These are phyloP conservation scores for Torulaspora pretoriensis DNA, from an alignment of 1,139 yeast genomes.

Conservation along the genomic window DNA sequence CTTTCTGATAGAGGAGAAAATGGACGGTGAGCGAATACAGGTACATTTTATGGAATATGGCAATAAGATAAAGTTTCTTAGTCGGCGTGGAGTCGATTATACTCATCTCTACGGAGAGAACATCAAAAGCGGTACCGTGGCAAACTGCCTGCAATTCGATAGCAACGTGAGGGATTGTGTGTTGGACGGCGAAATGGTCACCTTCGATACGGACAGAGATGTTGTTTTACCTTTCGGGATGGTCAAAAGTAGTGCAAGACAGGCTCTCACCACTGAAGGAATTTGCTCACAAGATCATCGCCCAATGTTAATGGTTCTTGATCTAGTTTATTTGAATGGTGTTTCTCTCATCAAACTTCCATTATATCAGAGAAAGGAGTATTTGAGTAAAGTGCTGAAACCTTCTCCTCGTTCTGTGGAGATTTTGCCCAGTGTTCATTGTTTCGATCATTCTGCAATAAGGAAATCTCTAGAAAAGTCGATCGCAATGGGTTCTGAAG, in stretches of 20 bases:
- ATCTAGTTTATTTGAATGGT: slow-evolving; percentile 66
- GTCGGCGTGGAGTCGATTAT: slow-evolving; percentile 71
- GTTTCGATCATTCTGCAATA: slow-evolving; percentile 49
- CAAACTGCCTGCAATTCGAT: slow-evolving; percentile 49
- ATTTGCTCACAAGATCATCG: slow-evolving; percentile 34
- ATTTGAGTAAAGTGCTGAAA: slow-evolving; percentile 46
- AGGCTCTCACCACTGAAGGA: slow-evolving; percentile 37
- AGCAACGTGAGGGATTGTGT: slow-evolving; percentile 46
- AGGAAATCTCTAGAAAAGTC: slow-evolving; percentile 54
- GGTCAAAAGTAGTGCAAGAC: slow-evolving; percentile 61
- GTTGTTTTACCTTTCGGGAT: slow-evolving; percentile 75
- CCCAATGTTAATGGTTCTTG: slow-evolving; percentile 70
- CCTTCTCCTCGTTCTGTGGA: slow-evolving; percentile 52
- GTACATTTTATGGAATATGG: slow-evolving; percentile 51
- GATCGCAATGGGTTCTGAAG: slow-evolving; percentile 68
- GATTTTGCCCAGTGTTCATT: slow-evolving; percentile 46
- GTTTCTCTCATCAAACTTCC: slow-evolving; percentile 52
- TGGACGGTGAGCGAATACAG: slow-evolving; percentile 89
- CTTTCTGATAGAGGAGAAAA: slow-evolving; percentile 80
- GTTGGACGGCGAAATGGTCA: slow-evolving; percentile 92
- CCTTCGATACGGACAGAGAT: slow-evolving; percentile 64
- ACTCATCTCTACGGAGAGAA: slow-evolving; percentile 69
- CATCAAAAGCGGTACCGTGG: slow-evolving; percentile 51
- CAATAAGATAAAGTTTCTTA: slow-evolving; percentile 51
- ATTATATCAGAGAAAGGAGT: slow-evolving; percentile 52